Base-by-base conservation (phyloP, 305 asterid genomes). In the Striga hermonthica region DNA sequence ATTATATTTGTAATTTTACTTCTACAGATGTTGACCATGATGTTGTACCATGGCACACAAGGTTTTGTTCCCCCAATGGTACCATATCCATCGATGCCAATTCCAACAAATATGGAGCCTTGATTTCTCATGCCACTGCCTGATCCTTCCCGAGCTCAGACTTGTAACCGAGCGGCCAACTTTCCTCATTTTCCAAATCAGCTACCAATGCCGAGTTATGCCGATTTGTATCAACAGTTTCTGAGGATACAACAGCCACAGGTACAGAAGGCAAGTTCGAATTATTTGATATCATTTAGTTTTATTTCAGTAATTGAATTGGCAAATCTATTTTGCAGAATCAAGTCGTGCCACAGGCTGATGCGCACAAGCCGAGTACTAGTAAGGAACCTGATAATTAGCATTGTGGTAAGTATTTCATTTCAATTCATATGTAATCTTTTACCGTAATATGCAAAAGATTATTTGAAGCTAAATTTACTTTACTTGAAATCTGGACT, bases 161-260 rank as follows among this genome's bases (percentile, higher is more conserved):
- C 22, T n/a, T 47, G 7, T 47, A 47, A 47, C 53, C 16, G 4
- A n/a, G 6, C 53, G 13, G 53, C 60, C 45, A 74, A 74, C 72
- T 57, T 57, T 12, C 13, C 78, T 1, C 83, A 60, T 9, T 74
- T 68, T 65, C 86, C 79, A 22, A 39, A 5, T 74, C 96, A 80
- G 62, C 77, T 76, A 35, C 70, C 66, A 36, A 68, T 77, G 75
- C 81, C 82, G 15, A 82, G 67, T 62, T 79, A 76, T 62, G 57
- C 62, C 10, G 86, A 85, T 68, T 84, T 90, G 2, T 82, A 85
- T 77, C 96, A 86, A 44, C 95, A 86, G 58, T 81, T 67, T 69
- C 68, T 77, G 57, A 75, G 86, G 59, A 75, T 81, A 60, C 96
- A 47, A 15, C 53, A 73, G 44, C 53, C 78, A 38, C 97, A 80